Evolutionary conservation across 148 eudicot species (phyloP).

Genomic region (Arctostaphylos glauca): DNA sequence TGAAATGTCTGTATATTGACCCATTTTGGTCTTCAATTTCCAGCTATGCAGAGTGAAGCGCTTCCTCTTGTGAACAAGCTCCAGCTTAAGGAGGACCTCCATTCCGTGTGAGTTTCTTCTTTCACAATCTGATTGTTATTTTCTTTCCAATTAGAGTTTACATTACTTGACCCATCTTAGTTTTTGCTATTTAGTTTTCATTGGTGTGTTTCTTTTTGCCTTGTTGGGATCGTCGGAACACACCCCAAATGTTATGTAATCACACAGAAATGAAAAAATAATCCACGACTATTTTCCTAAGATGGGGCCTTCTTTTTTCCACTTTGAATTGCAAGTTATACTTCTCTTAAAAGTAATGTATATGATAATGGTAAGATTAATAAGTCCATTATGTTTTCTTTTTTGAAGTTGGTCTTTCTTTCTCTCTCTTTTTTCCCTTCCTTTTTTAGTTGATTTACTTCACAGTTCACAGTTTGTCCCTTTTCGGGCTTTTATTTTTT

Average conservation of each 20-base stretch:
- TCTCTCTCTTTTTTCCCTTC: no score
- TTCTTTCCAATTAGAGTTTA: not conserved
- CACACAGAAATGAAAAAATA: not conserved
- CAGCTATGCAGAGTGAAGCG: constrained; percentile 3
- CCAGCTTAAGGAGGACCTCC: constrained; percentile 6
- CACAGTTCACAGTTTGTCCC: no score
- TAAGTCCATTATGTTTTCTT: no score
- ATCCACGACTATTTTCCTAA: not conserved
- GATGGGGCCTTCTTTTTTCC: not conserved
- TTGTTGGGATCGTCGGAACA: not conserved
- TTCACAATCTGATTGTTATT: no score
- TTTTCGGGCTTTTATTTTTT: no score
- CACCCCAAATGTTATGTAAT: not conserved
- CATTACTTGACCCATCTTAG: not conserved
- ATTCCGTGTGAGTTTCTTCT: constrained; percentile 1
- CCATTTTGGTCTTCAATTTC: not conserved
- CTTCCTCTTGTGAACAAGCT: constrained; percentile 5
- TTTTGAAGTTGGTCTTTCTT: no score
- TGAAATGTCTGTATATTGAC: not conserved
- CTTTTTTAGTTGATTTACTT: no score
- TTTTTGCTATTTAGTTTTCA: not conserved
- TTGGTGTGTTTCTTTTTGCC: not conserved
- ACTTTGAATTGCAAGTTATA: no score
- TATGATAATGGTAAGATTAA: no score
- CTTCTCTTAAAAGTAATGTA: no score